Base-by-base conservation (phyloP, 192 early-diverging fungal genomes). In the Entrophospora sp. region DNA sequence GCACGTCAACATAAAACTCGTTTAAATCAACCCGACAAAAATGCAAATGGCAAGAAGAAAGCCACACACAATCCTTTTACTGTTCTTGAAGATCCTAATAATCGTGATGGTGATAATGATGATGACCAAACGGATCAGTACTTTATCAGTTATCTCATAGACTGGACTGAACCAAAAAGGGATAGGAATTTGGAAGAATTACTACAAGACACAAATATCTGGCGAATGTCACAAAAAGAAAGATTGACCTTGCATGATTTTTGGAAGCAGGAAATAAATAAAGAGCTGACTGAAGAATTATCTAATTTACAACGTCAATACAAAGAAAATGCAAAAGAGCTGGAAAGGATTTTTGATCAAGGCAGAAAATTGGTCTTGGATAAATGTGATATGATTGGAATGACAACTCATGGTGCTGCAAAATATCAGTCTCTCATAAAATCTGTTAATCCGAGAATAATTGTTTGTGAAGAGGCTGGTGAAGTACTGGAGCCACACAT, bases 361-460 rank as follows among this genome's bases (percentile, higher is more conserved):
- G 46, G 59, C 2, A 64, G 73, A 25, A 60, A 59, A 46, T 64
- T 38, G 18, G 65, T 75, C 42, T 66, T 79, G 1, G 51, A 63
- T 25, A 28, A 64, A 6, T 42, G 59, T 34, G 44, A 73, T 7
- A 77, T 86, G 8, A 73, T 86, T 18, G 85, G 81, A 1, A 78
- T 81, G 69, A 86, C 85, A 1, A 86, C 85, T 22, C 77, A 69
- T 13, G 85, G 83, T 12, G 81, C 83, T 5, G 85, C 85, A 24
- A 82, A 78, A 52, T 42, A 53, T 37, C 74, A 81, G 52, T 61
- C 56, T 4, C 57, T 81, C 24, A 52, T 85, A 7, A 44, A 64
- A 10, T 62, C 65, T 1, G 64, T 84, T 36, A 68, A 70, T 5
- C 82, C 82, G 7, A 69, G 66, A 8, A 64, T 84, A 25, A 78